These are phyloP conservation scores for Verticillium tricorpus DNA, from an alignment of 2,329 filamentous ascomycete genomes.

Conservation along the genomic window DNA sequence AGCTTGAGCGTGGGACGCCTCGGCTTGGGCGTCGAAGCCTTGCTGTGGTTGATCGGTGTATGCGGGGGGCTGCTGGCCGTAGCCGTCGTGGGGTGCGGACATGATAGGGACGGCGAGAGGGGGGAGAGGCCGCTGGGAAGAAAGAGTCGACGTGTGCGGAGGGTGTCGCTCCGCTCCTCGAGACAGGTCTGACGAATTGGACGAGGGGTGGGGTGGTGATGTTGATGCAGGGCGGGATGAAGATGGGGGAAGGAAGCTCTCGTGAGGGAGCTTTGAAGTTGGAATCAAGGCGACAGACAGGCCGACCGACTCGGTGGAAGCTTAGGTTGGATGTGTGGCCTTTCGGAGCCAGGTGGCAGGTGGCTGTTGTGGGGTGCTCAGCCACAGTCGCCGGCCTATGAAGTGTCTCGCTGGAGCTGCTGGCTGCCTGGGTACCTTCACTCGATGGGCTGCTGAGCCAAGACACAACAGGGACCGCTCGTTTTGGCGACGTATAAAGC, in stretches of 20 bases:
- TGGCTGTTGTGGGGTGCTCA: neutral
- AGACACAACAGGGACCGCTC: too few species aligned
- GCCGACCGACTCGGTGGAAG: neutral
- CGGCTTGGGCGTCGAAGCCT: constrained; percentile 32
- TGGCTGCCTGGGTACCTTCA: too few species aligned
- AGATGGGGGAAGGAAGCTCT: constrained; percentile 2
- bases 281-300: neutral
- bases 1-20: constrained; percentile 23
- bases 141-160: constrained; percentile 1
- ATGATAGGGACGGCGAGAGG: constrained; percentile 31
- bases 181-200: neutral
- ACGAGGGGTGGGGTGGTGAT: neutral
- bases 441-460: too few species aligned
- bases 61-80: constrained; percentile 44
- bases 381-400: neutral
- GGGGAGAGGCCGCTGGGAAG: constrained; percentile 3
- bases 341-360: neutral
- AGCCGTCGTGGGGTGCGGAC: constrained; percentile 53
- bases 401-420: too few species aligned
- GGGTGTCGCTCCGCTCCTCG: neutral
- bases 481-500: too few species aligned
- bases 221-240: neutral
- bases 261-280: constrained; percentile 4
- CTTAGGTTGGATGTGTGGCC: constrained; percentile 1
- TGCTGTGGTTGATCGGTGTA: constrained; percentile 32